Evolutionary conservation across 2,329 filamentous ascomycete species (phyloP), one percentile per base, ranked within the genome.

Genomic region (Thelonectria discophora): DNA sequence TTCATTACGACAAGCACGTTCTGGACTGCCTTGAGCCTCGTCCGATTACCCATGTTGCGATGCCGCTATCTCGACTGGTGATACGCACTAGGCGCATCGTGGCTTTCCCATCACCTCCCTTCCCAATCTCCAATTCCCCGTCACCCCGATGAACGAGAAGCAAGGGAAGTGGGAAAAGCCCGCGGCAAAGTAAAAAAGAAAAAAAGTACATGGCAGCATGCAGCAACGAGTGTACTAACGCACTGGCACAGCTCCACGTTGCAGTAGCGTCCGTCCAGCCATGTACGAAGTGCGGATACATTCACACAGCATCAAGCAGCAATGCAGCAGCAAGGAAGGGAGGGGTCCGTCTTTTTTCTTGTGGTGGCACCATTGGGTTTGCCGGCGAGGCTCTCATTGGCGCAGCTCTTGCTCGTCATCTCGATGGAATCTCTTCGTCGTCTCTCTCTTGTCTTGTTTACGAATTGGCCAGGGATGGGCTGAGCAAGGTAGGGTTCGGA

Each of bases 61-160:
- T 52, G 58, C 53, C 53, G 56, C 58, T 43, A 55, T 48, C 11
- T 52, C 58, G 21, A 47, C 52, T 61, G 52, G 58, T 61, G 58
- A 53, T 47, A 61, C 58, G 34, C 53, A 61, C 58, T 61, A 61
- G 17, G 20, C 47, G 34, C 32, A 21, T 51, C 47, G 48, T 52
- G 58, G 47, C 58, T 61, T 51, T 60, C 39, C 17, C 18, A 8
- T 56, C 58, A 52, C 47, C 18, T 56, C 58, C 58, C 18, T 47
- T 46, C 34, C 46, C 47, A 61, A 61, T 61, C 58, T 60, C 58
- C 47, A 56, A 60, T 27, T 43, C 37, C 40, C 45, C 50, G 49
- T 49, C 21, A 24, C 32, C 48, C 18, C 13, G 10, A 21, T 18
- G 8, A 21, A 10, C 6, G 13, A 17, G 24, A 43, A 55, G 51